phyloP scores from a whole-genome alignment of 169 alveolate genomes.

The Cryptosporidium sp. region DNA sequence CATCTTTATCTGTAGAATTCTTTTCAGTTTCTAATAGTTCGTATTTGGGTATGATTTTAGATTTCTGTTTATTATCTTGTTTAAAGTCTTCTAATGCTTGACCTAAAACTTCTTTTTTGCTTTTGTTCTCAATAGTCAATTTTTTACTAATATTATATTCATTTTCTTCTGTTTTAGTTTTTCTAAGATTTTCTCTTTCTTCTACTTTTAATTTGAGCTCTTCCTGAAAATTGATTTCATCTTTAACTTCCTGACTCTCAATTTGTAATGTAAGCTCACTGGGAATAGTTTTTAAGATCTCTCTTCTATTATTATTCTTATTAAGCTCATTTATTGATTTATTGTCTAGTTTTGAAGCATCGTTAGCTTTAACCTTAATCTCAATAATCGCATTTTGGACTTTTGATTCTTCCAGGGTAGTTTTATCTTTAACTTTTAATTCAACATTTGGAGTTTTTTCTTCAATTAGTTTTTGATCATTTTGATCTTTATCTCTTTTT shows the following conservation, averaged over 20 bases:
- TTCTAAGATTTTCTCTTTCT: conserved; percentile 1
- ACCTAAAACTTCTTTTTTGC: neutral
- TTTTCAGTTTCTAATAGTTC: neutral
- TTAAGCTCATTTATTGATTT: neutral
- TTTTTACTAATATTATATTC: neutral
- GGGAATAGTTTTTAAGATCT: neutral
- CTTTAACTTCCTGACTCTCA: neutral
- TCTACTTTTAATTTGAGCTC: neutral
- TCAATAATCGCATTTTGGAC: neutral
- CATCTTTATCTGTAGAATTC: neutral
- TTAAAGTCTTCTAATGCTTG: neutral
- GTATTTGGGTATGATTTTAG: neutral
- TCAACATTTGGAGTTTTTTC: no score
- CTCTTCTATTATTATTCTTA: neutral
- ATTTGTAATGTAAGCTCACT: neutral
- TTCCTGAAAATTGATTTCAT: neutral
- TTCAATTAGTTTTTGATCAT: neutral
- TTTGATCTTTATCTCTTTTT: neutral
- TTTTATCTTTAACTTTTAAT: neutral
- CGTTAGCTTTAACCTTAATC: neutral
- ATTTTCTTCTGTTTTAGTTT: neutral
- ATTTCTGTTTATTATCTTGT: neutral
- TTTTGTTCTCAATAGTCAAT: neutral
- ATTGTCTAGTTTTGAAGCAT: neutral
- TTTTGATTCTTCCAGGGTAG: neutral